Percentiles rank a stretch among this genome's conserved stretches.
phyloP scores from a whole-genome alignment of 2,329 filamentous ascomycete genomes.

The Hymenoscyphus infarciens region DNA sequence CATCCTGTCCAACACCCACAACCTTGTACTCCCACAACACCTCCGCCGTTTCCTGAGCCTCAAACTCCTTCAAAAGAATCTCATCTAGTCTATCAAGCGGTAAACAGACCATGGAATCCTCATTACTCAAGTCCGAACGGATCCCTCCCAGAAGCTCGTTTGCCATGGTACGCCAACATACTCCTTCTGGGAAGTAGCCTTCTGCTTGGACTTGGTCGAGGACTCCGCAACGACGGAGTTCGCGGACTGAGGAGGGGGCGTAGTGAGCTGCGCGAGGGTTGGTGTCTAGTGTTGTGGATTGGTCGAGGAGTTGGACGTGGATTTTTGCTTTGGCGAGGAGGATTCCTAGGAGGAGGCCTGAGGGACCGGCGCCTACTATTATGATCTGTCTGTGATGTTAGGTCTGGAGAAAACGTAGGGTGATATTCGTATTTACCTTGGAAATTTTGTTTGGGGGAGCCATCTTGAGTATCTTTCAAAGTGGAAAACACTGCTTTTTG shows the following conservation, averaged over 20 bases:
- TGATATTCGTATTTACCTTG: background rate
- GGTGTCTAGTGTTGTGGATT: slow-evolving; percentile 49
- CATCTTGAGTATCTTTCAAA: background rate
- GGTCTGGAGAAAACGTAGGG: background rate
- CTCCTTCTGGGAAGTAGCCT: slow-evolving; percentile 40
- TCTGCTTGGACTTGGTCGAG: slow-evolving; percentile 45
- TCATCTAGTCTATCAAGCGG: slow-evolving; percentile 42
- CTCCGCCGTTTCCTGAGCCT: slow-evolving; percentile 33
- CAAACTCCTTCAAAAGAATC: slow-evolving; percentile 39
- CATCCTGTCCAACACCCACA: slow-evolving; percentile 45
- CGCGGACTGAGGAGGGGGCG: slow-evolving; percentile 53
- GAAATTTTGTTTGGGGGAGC: background rate
- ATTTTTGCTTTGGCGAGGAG: slow-evolving; percentile 53
- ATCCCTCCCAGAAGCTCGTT: slow-evolving; percentile 34
- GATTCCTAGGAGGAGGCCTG: slow-evolving; percentile 46
- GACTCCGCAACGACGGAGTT: slow-evolving; percentile 55
- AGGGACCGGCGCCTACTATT: slow-evolving; percentile 33
- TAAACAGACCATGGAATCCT: slow-evolving; percentile 41
- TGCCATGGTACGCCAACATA: slow-evolving; percentile 44
- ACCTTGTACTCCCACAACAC: slow-evolving; percentile 48
- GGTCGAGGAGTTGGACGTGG: slow-evolving; percentile 52
- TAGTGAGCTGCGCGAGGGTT: slow-evolving; percentile 62
- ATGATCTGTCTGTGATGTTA: slow-evolving; percentile 4
- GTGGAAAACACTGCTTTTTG: too few relatives aligned
- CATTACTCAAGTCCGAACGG: slow-evolving; percentile 16